Evolutionary conservation across 768 basidiomycete species (phyloP).

Genomic region (Mycena metata): DNA sequence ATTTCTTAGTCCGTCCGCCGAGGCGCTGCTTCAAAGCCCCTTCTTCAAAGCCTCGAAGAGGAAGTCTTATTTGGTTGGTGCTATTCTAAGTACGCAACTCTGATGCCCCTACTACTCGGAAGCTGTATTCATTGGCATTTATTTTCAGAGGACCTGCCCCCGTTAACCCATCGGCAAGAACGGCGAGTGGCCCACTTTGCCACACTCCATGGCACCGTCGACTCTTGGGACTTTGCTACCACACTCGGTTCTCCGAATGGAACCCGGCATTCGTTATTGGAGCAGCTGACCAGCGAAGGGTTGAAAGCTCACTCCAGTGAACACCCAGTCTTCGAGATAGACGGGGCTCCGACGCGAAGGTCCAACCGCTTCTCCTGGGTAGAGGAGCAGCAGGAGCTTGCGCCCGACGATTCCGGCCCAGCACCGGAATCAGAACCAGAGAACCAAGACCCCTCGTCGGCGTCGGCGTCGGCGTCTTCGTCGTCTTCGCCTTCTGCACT

Average conservation of each 20-base stretch:
- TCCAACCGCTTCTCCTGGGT: slow-evolving; percentile 41
- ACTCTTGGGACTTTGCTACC: slow-evolving; percentile 86
- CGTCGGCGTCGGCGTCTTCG: slow-evolving; percentile 12
- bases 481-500: slow-evolving; percentile 9
- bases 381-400: slow-evolving; percentile 26
- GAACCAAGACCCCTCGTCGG: slow-evolving; percentile 12
- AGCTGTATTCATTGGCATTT: slow-evolving; percentile 1
- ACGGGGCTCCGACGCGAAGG: slow-evolving; percentile 41
- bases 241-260: slow-evolving; percentile 62
- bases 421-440: slow-evolving; percentile 10
- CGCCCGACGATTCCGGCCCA: slow-evolving; percentile 5
- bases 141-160: slow-evolving; percentile 73
- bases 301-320: slow-evolving; percentile 40
- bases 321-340: slow-evolving; percentile 55
- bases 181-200: slow-evolving; percentile 60
- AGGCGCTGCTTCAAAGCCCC: slow-evolving; percentile 78
- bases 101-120: background rate
- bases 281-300: slow-evolving; percentile 37
- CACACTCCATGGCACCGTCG: slow-evolving; percentile 65
- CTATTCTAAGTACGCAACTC: slow-evolving; percentile 71
- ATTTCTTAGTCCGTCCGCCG: slow-evolving; percentile 77
- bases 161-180: slow-evolving; percentile 80
- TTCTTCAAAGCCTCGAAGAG: slow-evolving; percentile 89
- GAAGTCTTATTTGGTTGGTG: slow-evolving; percentile 80
- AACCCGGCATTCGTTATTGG: slow-evolving; percentile 39